Evolutionary conservation across 1,284 basidiomycete species (phyloP), one percentile per base, ranked within the genome.

Genomic region (Acaromyces ingoldii): DNA sequence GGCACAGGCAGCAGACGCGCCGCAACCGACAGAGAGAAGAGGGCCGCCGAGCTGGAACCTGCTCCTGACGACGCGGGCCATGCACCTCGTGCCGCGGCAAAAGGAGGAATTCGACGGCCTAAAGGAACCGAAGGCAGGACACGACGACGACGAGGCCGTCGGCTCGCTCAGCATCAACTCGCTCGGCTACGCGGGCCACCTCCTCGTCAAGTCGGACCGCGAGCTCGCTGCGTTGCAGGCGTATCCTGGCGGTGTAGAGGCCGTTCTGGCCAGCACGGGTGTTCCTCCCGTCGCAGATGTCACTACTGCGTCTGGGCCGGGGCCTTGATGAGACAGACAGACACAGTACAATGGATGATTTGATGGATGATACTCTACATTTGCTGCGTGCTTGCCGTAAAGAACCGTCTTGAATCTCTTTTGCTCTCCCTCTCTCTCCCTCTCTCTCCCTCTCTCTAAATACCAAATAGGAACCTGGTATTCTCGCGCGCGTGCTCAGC

Each of bases 401-500:
- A n/a, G n/a, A n/a, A n/a, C n/a, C n/a, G n/a, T n/a, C n/a, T n/a
- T n/a, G n/a, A n/a, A n/a, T n/a, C n/a, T n/a, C n/a, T n/a, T n/a
- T n/a, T n/a, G n/a, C n/a, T n/a, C n/a, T n/a, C n/a, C n/a, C n/a
- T n/a, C n/a, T n/a, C n/a, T n/a, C n/a, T n/a, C n/a, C n/a, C n/a
- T n/a, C n/a, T n/a, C n/a, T n/a, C n/a, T n/a, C n/a, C n/a, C n/a
- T 34, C 31, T 38, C 9, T 22, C 38, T 50, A 30, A 1, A 67
- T 39, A 4, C 53, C 49, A 30, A 72, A 70, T 13, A 72, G 49
- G 57, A 63, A 68, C 17, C 49, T 34, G 1, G 65, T 60, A 43
- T 73, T 73, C 33, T 53, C 46, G 42, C 49, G 56, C 9, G 70
- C 67, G 9, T 54, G 57, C 15, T 51, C 26, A 7, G 81, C 80